Evolutionary conservation across 1,284 basidiomycete species (phyloP).

Genomic region (Ustilago nuda): DNA sequence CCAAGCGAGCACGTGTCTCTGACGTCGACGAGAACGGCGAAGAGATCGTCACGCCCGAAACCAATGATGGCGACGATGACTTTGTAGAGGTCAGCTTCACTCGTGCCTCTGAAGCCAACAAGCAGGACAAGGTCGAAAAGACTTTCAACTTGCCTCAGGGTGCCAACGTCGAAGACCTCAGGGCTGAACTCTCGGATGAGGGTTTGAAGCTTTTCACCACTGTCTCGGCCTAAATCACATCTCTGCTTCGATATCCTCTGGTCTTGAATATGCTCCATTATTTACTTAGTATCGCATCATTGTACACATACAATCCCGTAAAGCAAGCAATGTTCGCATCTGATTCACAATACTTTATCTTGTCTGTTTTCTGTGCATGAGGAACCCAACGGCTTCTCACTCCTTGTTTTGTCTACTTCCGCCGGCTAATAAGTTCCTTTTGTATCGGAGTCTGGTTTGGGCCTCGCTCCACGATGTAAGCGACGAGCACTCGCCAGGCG

Average conservation of each 20-base stretch:
- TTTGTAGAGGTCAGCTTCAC: constrained; percentile 48
- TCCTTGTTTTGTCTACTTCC: not conserved
- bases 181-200: constrained; percentile 45
- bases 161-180: constrained; percentile 38
- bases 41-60: constrained; percentile 40
- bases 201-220: constrained; percentile 51
- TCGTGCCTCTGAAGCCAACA: constrained; percentile 6
- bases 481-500: not conserved
- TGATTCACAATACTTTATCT: constrained; percentile 5
- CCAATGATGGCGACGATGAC: constrained; percentile 35
- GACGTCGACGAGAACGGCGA: constrained; percentile 56
- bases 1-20: constrained; percentile 51
- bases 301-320: constrained; percentile 6
- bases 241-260: not conserved
- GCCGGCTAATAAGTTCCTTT: not conserved
- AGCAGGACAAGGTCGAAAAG: constrained; percentile 25
- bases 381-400: constrained; percentile 3
- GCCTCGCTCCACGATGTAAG: not conserved
- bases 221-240: constrained; percentile 24
- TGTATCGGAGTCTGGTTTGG: not conserved
- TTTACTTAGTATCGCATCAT: constrained; percentile 13
- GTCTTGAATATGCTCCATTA: constrained; percentile 8
- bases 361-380: constrained; percentile 5
- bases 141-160: constrained; percentile 40
- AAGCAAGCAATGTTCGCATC: constrained; percentile 7